Evolutionary conservation across 257 asterid genomes (phyloP), one percentile per base, ranked within the genome.

Genomic region (Echites panduratus): DNA sequence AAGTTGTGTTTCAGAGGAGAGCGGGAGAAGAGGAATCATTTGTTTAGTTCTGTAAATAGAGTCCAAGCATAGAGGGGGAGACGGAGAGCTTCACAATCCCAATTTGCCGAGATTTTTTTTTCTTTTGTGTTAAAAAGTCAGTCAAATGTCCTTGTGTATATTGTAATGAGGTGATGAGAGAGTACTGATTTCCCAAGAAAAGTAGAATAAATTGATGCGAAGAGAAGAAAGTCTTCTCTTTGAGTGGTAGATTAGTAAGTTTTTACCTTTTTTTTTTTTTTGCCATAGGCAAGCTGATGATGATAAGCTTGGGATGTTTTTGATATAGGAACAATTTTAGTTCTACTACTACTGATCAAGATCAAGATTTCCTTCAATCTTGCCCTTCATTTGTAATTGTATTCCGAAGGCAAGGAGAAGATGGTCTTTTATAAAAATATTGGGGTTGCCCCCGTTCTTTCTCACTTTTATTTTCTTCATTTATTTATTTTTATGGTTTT

Each of bases 381-480:
- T 58, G 54, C n/a, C 74, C 79, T 80, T 80, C 79, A n/a, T 54
- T 32, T 83, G 87, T 80, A 83, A 80, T 66, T 78, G 68, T 65
- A 66, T 65, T 63, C 67, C 35, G 83, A 75, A 65, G 76, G 78
- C 73, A 54, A 53, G 58, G 32, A 17, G 44, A 45, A n/a, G 38
- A 48, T 70, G 73, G 75, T 66, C 77, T 76, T 50, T 70, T 66
- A 19, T 38, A 16, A 4, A 45, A 49, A 17, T 52, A 52, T n/a
- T 38, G 24, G 5, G 13, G 26, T n/a, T 43, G 0, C 19, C 41
- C 61, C 40, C 11, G 24, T 63, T 22, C 10, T 12, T 19, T 6
- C 22, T 57, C 17, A 24, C 56, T 19, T 7, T 16, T 4, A 7
- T 59, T 2, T 22, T 45, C 13, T 17, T 75, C 20, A 4, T 5